Conservation (phyloP, 2,329 filamentous ascomycete species). For the Pezicula carpinea region DNA sequence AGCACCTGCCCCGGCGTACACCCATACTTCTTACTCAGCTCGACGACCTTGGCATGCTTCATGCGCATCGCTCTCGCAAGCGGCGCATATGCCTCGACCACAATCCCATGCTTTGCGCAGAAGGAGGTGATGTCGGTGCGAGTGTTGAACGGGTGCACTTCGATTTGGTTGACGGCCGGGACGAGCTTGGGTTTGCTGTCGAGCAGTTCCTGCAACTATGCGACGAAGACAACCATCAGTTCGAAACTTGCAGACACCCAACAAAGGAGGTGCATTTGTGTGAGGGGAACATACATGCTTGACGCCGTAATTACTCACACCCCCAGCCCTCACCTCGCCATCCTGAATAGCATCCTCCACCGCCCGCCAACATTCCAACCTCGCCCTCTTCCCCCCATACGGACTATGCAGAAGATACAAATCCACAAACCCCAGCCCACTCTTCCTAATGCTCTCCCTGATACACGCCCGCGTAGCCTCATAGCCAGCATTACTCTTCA, state of each 20-base stretch:
- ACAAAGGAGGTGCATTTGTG: not conserved
- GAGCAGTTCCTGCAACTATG: constrained; percentile 25
- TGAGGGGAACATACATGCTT: constrained; percentile 54
- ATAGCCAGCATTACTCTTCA: constrained; percentile 60
- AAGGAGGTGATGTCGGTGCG: constrained; percentile 60
- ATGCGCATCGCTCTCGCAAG: constrained; percentile 68
- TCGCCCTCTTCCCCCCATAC: constrained; percentile 64
- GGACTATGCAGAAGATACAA: constrained; percentile 77
- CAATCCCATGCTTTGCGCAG: constrained; percentile 61
- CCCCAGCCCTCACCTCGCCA: constrained; percentile 66
- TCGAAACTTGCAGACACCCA: not conserved
- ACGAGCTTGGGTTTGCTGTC: constrained; percentile 43
- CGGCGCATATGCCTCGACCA: constrained; percentile 76
- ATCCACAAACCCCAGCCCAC: constrained; percentile 70
- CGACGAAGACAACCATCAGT: not conserved
- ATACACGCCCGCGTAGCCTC: constrained; percentile 64
- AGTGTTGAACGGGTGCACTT: constrained; percentile 80
- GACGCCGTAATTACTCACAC: constrained; percentile 75
- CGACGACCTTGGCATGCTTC: constrained; percentile 57
- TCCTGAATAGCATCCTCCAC: constrained; percentile 70
- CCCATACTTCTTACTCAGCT: constrained; percentile 61
- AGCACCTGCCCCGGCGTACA: constrained; percentile 71
- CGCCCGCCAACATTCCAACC: constrained; percentile 70
- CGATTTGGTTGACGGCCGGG: constrained; percentile 75
- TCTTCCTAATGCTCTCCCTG: constrained; percentile 56